Evolutionary conservation across 1,139 yeast genomes (phyloP), one percentile per base, ranked within the genome.

Genomic region (Blastobotrys illinoisensis): DNA sequence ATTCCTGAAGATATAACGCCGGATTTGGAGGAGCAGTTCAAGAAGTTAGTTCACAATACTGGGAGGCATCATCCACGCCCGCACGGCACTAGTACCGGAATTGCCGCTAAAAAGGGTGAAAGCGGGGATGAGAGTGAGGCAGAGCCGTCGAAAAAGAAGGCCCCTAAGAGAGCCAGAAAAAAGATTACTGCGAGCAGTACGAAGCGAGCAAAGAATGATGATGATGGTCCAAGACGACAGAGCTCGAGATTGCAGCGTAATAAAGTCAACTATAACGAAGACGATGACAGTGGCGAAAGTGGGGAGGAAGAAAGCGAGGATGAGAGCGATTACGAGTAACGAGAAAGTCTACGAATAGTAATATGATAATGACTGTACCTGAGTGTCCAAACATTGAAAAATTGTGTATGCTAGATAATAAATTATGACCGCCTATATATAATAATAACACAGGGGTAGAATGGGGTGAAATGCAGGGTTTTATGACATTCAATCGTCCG

Each of bases 1-100:
- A 76, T 85, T 36, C 76, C 82, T 0, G 82, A 79, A 19, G 64
- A 58, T 59, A 67, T 3, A 46, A 60, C 5, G 64, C 64, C 50
- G 64, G 62, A 44, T 52, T 71, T 14, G 62, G 60, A 45, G 59
- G 62, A 14, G 50, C 40, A 13, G 48, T 54, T n/a, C 13, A 26
- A 26, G 32, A 26, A 26, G 9, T 11, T 26, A 11, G 32, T 26
- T 26, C 32, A 26, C 9, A 26, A 26, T 26, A 26, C 32, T 26
- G 32, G 32, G 24, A 50, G 21, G 44, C 43, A 40, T 47, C 50
- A 46, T 32, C 46, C 40, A n/a, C 40, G 32, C 20, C 24, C 28
- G n/a, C 18, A 44, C 24, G 28, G 43, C 28, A 21, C 40, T 26
- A 46, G 46, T 20, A 11, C 47, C 32, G 28, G 19, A 32, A 24